These are phyloP conservation scores for Kuraishia floccosa DNA, from an alignment of 805 yeast genomes.

Conservation along the genomic window DNA sequence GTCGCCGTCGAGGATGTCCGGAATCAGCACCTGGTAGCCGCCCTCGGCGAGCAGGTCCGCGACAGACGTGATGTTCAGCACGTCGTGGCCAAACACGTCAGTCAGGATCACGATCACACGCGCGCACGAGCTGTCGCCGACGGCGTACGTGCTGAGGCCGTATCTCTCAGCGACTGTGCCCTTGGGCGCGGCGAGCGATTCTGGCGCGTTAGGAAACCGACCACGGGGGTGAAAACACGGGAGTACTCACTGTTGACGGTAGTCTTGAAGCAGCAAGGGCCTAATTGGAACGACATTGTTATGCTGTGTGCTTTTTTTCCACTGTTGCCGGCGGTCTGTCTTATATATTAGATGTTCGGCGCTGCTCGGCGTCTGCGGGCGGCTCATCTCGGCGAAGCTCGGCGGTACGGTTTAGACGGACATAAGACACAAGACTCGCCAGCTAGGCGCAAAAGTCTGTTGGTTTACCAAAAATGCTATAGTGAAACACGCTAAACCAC, in stretches of 20 bases:
- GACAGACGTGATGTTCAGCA: slow-evolving; percentile 44
- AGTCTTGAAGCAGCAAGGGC: slow-evolving; percentile 32
- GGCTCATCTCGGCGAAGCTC: no score
- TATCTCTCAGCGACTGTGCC: slow-evolving; percentile 30
- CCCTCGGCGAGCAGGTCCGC: slow-evolving; percentile 55
- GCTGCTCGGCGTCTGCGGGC: no score
- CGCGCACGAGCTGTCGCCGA: slow-evolving; percentile 31
- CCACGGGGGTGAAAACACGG: no score
- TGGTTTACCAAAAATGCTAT: slow-evolving; percentile 37
- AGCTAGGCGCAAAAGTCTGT: slow-evolving; percentile 14
- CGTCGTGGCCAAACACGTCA: slow-evolving; percentile 57
- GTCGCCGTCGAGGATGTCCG: slow-evolving; percentile 60
- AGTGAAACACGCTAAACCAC: slow-evolving; percentile 40
- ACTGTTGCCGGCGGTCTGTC: no score
- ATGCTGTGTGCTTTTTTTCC: no score
- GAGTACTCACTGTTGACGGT: slow-evolving; percentile 39
- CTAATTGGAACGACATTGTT: no score
- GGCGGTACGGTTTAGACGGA: no score
- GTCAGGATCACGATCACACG: slow-evolving; percentile 52
- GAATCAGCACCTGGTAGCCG: slow-evolving; percentile 59
- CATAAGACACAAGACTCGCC: no score
- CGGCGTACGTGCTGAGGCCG: slow-evolving; percentile 30
- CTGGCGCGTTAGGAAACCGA: no score
- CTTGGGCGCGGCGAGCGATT: slow-evolving; percentile 30
- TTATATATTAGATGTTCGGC: no score